A percentile compares a stretch with the other conserved stretches of the same genome.
Evolutionary conservation across 495 filamentous ascomycete genomes (phyloP).

Genomic region (Daldinia childiae): DNA sequence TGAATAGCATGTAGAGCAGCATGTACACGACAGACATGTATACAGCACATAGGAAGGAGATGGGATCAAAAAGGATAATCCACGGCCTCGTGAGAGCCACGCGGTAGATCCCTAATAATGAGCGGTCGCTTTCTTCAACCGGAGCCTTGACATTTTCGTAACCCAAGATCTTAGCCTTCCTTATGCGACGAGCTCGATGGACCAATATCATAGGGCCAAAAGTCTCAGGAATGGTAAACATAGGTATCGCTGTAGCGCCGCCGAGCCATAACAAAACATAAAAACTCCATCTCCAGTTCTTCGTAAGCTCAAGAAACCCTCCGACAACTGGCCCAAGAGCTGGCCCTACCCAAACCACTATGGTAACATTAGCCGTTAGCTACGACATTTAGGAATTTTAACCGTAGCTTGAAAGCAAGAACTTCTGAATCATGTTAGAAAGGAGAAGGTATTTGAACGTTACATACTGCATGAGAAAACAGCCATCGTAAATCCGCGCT

Average conservation of each 20-base stretch:
- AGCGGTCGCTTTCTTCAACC: conserved; percentile 52
- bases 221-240: conserved; percentile 72
- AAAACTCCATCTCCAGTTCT: conserved; percentile 61
- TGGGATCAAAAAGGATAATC: conserved; percentile 54
- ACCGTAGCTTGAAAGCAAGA: not conserved
- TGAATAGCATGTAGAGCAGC: conserved; percentile 64
- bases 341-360: conserved; percentile 62
- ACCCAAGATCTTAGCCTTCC: conserved; percentile 49
- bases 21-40: conserved; percentile 64
- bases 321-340: conserved; percentile 64
- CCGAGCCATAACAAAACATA: conserved; percentile 60
- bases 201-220: conserved; percentile 70
- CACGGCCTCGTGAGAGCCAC: conserved; percentile 61
- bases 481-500: conserved; percentile 62
- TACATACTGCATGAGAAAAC: conserved; percentile 45
- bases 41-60: conserved; percentile 58
- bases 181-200: conserved; percentile 64
- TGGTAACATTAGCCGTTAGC: not conserved
- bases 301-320: conserved; percentile 57
- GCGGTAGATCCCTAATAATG: conserved; percentile 58
- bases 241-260: conserved; percentile 49
- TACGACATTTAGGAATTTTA: not conserved
- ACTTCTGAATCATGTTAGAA: not conserved
- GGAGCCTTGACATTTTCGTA: conserved; percentile 59
- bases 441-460: not conserved